Base-by-base conservation (phyloP, 345 rosid species). In the Leavenworthia alabamica region DNA sequence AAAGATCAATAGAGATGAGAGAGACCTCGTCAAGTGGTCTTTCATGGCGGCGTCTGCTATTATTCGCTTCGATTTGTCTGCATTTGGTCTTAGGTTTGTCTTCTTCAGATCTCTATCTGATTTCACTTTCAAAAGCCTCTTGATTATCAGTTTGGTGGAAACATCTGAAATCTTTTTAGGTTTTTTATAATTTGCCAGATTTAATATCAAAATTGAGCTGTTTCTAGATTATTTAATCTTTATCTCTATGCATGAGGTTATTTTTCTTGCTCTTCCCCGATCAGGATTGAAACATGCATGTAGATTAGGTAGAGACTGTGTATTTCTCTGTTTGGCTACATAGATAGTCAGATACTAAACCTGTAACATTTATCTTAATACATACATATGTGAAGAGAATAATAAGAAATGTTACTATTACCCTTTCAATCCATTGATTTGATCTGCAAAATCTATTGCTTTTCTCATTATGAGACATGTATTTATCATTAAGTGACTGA, bases 71-170 rank as follows among this genome's bases (percentile, higher is more conserved):
- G 15, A 37, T 85, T 72, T 66, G 16, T 71, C 74, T 79, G 2
- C 89, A 77, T 49, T 75, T 76, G 50, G 13, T 83, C 60, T 42
- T 81, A 77, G 96, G 96, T 85, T 71, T 50, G 69, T 70, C 52
- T 60, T n/a, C 59, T 46, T 48, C 66, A 66, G 79, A 80, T 23
- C 24, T 77, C 77, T 60, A 43, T 61, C 31, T 40, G 7, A 71
- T 66, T 52, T 24, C 27, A 0, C 7, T 29, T 45, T 20, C 43
- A 1, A 16, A 16, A 1, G 29, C n/a, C n/a, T 2, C 40, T 13
- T 22, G 48, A 44, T 55, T 27, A 17, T 59, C 9, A 6, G 40
- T 55, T 62, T 56, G 2, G 52, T 45, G 16, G 24, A 59, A 42
- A 51, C 62, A 14, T 60, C 49, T 3, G 55, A 44, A n/a, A n/a